Percentiles rank a stretch among this genome's conserved stretches.
Evolutionary conservation across 2,329 filamentous ascomycete species (phyloP).

Genomic region (Aaosphaeria pasadenensis): DNA sequence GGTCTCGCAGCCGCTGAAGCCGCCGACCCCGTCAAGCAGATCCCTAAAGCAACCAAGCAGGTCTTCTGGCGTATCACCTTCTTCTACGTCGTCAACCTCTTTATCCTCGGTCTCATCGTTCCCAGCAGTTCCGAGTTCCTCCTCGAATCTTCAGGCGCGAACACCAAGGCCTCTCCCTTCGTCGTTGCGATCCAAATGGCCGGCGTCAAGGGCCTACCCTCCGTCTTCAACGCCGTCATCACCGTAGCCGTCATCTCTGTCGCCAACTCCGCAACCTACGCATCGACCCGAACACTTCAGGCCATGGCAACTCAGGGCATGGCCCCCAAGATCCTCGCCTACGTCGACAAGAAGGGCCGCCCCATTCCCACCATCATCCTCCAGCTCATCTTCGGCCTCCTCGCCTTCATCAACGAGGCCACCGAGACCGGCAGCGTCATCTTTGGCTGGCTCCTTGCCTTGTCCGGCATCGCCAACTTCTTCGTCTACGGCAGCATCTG

Average conservation of each 20-base stretch:
- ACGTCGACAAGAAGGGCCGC: conserved; percentile 77
- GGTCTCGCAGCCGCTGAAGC: conserved; percentile 58
- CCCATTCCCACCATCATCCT: conserved; percentile 70
- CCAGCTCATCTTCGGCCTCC: conserved; percentile 65
- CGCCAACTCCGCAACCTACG: conserved; percentile 56
- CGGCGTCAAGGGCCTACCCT: conserved; percentile 58
- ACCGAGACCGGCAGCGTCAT: conserved; percentile 57
- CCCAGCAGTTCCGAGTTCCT: conserved; percentile 28
- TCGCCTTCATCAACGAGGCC: conserved; percentile 66
- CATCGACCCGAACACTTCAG: conserved; percentile 53
- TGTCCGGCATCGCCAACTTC: conserved; percentile 68
- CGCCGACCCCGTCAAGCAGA: conserved; percentile 47
- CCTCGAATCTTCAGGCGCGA: conserved; percentile 27
- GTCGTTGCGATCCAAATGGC: conserved; percentile 63
- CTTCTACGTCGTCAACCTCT: conserved; percentile 42
- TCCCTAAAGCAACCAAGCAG: conserved; percentile 42
- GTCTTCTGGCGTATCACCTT: conserved; percentile 44
- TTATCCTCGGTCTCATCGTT: conserved; percentile 40
- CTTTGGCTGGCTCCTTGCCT: conserved; percentile 75
- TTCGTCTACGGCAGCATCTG: conserved; percentile 82
- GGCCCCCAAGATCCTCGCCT: conserved; percentile 70
- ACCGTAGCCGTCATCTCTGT: conserved; percentile 58
- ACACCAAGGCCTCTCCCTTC: conserved; percentile 54
- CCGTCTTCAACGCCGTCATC: conserved; percentile 65
- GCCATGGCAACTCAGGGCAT: conserved; percentile 54